Evolutionary conservation across 768 basidiomycete species (phyloP).

Genomic region (Phylloporus rhodoxanthus): DNA sequence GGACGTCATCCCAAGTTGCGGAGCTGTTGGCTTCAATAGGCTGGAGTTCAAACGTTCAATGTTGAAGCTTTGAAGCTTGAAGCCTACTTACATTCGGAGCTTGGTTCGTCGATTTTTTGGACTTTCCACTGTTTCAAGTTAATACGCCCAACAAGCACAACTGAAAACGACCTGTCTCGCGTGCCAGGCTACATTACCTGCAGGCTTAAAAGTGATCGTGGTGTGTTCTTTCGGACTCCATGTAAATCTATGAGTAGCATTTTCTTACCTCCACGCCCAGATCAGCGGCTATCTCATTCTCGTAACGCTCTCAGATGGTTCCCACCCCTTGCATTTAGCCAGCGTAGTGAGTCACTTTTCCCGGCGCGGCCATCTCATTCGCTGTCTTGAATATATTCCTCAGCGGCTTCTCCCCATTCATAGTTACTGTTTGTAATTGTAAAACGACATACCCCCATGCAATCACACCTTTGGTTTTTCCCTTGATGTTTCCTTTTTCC

Average conservation of each 20-base stretch:
- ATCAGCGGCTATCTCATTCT: slow-evolving; percentile 10
- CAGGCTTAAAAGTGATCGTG: no score
- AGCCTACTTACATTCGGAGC: no score
- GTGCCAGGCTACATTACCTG: no score
- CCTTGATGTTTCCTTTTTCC: background rate
- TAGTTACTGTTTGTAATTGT: slow-evolving; percentile 15
- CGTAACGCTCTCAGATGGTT: slow-evolving; percentile 17
- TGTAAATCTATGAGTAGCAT: no score
- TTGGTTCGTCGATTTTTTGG: no score
- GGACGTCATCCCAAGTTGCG: background rate
- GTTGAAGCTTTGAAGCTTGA: no score
- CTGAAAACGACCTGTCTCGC: no score
- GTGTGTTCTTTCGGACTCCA: no score
- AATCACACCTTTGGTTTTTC: background rate
- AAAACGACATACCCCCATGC: slow-evolving; percentile 11
- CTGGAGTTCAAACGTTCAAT: no score
- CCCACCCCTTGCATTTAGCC: slow-evolving; percentile 13
- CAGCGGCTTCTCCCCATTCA: slow-evolving; percentile 3
- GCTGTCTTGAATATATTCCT: slow-evolving; percentile 17
- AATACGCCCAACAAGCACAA: background rate
- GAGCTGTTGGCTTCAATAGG: no score
- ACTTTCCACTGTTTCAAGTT: background rate
- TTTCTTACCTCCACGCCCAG: background rate
- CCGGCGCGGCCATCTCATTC: slow-evolving; percentile 7
- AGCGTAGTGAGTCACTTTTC: slow-evolving; percentile 5